Conservation (phyloP, 352 stramenopile species). For the Phytophthora pini region DNA sequence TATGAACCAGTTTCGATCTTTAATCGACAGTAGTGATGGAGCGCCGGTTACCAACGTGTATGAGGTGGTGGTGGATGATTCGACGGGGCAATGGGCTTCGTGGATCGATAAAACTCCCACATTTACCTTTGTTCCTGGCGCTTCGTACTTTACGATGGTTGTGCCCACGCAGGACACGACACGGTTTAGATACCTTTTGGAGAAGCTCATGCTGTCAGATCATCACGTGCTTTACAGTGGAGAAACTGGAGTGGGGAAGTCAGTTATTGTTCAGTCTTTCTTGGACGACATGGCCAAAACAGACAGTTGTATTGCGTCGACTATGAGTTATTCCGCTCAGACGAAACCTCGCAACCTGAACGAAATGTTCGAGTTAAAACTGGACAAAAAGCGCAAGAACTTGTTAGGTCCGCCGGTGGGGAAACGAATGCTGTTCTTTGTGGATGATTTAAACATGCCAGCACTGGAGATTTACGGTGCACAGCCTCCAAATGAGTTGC, state of each 20-base stretch:
- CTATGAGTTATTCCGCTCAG: slow-evolving; percentile 92
- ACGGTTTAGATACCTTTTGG: slow-evolving; percentile 93
- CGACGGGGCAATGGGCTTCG: slow-evolving; percentile 72
- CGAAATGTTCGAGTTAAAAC: slow-evolving; percentile 83
- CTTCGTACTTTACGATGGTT: slow-evolving; percentile 95
- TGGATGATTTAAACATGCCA: slow-evolving; percentile 95
- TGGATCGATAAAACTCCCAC: slow-evolving; percentile 91
- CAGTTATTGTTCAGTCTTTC: slow-evolving; percentile 91
- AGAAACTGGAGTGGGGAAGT: slow-evolving; percentile 95
- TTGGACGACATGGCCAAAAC: slow-evolving; percentile 89
- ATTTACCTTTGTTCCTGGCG: slow-evolving; percentile 85
- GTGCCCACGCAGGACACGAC: slow-evolving; percentile 95
- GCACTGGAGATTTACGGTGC: slow-evolving; percentile 93
- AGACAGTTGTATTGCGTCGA: slow-evolving; percentile 81
- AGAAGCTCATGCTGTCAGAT: slow-evolving; percentile 83
- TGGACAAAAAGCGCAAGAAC: slow-evolving; percentile 90
- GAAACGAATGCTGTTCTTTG: slow-evolving; percentile 89
- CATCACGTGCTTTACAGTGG: slow-evolving; percentile 91
- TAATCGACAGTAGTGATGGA: slow-evolving; percentile 61
- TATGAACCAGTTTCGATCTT: slow-evolving; percentile 62
- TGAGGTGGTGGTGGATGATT: slow-evolving; percentile 85
- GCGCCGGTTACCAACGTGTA: slow-evolving; percentile 80
- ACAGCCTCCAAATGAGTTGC: slow-evolving; percentile 92
- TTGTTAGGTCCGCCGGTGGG: slow-evolving; percentile 71
- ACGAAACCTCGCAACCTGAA: slow-evolving; percentile 87